Evolutionary conservation across 2,329 filamentous ascomycete species (phyloP), one percentile per base, ranked within the genome.

Genomic region (Clarireedia paspali): DNA sequence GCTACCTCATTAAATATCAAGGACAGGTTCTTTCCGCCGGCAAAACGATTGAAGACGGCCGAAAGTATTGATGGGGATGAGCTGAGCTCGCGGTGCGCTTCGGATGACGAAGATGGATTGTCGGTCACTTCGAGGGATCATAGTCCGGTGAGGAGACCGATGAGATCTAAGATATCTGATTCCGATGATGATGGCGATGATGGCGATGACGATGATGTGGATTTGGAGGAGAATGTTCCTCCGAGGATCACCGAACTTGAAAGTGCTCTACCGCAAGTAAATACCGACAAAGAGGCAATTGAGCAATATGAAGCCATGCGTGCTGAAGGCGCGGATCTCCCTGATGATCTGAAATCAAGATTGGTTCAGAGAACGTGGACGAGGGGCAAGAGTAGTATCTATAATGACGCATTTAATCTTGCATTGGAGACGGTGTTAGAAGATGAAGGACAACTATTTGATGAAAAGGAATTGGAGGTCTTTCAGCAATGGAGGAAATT

Each of bases 371-470:
- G 75, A 50, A 79, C 74, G 58, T 96, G 89, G 89, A 72, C 84
- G 4, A 83, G 79, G 65, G 89, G 90, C 0, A 85, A 83, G 68
- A 95, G 85, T 66, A 97, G 91, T 1, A 89, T 99, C 55, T 99
- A 99, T 66, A 90, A 96, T 17, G 94, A 99, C 72, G 94, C 94
- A 0, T 99, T 99, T 76, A 96, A 96, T 66, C 76, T 97, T 14
- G 90, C 92, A 2, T 74, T 99, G 49, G 85, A 92, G 57, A 96
- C 89, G 0, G 94, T 99, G 3, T 73, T 97, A 12, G 84, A 89
- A 49, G 89, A 97, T 56, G 94, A 99, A 71, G 80, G 82, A 0
- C 89, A 96, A 71, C 74, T 99, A 0, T 99, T 97, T 68, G 81
- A 94, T 64, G 81, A 84, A 57, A 85, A 83, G 17, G 94, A 99